These are phyloP conservation scores for Alternaria rosae DNA, from an alignment of 2,329 filamentous ascomycete genomes.

Conservation along the genomic window DNA sequence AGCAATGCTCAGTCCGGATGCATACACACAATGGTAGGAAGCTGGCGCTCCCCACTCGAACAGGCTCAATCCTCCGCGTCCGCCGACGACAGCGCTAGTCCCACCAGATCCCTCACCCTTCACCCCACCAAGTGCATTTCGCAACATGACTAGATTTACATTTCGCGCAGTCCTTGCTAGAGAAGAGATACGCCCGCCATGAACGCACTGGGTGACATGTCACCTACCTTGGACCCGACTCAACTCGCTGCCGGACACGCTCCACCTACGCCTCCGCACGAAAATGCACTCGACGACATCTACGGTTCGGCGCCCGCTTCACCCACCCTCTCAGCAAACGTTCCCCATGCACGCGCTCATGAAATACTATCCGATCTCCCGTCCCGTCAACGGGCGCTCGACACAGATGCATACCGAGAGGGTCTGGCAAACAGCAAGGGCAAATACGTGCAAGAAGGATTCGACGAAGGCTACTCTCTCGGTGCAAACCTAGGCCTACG, in stretches of 20 bases:
- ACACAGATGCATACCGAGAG: constrained; percentile 88
- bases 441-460: constrained; percentile 80
- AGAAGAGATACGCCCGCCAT: constrained; percentile 8
- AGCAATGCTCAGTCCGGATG: neutral
- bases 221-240: constrained; percentile 35
- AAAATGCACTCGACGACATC: constrained; percentile 54
- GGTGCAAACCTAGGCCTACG: constrained; percentile 80
- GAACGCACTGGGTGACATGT: constrained; percentile 30
- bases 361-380: constrained; percentile 73
- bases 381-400: constrained; percentile 76
- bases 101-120: constrained; percentile 15
- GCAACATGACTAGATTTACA: constrained; percentile 17
- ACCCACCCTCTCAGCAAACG: constrained; percentile 31
- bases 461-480: constrained; percentile 88
- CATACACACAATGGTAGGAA: neutral
- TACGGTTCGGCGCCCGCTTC: constrained; percentile 56
- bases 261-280: constrained; percentile 44
- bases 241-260: constrained; percentile 39
- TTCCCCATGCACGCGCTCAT: constrained; percentile 24
- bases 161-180: neutral
- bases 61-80: constrained; percentile 26
- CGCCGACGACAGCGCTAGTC: constrained; percentile 24
- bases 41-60: constrained; percentile 7
- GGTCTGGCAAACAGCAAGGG: constrained; percentile 81
- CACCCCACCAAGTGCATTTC: constrained; percentile 17